Evolutionary conservation across 768 basidiomycete species (phyloP).

Genomic region (Suillus sp.): DNA sequence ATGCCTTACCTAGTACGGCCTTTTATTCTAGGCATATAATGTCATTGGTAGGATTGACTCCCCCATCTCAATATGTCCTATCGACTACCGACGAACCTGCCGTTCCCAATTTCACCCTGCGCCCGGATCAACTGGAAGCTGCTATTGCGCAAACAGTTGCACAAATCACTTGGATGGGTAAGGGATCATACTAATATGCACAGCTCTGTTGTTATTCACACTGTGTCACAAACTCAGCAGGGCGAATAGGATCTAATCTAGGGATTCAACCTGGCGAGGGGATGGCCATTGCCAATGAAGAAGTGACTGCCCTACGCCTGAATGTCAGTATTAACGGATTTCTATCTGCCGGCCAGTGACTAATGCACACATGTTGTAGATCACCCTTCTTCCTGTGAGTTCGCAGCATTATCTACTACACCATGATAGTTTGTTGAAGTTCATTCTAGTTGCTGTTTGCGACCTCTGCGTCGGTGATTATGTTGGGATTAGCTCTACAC

Average conservation of each 20-base stretch:
- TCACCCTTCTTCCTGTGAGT: conserved; percentile 10
- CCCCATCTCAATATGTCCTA: background rate
- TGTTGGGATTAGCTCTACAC: conserved; percentile 1
- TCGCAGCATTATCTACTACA: background rate
- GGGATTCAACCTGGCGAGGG: background rate
- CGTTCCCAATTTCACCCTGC: background rate
- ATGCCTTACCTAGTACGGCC: background rate
- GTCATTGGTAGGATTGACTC: background rate
- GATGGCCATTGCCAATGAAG: background rate
- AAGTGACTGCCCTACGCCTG: background rate
- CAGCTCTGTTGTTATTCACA: background rate
- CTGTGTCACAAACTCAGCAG: background rate
- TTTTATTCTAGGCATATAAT: conserved; percentile 6
- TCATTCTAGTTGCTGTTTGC: conserved; percentile 6
- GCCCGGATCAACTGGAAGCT: background rate
- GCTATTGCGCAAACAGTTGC: conserved; percentile 6
- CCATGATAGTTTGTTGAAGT: background rate
- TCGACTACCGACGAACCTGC: background rate
- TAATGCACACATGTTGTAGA: background rate
- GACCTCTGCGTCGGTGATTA: conserved; percentile 6
- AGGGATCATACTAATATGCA: background rate
- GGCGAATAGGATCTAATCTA: background rate
- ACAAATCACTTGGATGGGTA: conserved; percentile 1
- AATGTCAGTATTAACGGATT: background rate
- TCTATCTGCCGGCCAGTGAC: background rate